Conservation (phyloP, 2,329 filamentous ascomycete species). For the Microdochium bolleyi region DNA sequence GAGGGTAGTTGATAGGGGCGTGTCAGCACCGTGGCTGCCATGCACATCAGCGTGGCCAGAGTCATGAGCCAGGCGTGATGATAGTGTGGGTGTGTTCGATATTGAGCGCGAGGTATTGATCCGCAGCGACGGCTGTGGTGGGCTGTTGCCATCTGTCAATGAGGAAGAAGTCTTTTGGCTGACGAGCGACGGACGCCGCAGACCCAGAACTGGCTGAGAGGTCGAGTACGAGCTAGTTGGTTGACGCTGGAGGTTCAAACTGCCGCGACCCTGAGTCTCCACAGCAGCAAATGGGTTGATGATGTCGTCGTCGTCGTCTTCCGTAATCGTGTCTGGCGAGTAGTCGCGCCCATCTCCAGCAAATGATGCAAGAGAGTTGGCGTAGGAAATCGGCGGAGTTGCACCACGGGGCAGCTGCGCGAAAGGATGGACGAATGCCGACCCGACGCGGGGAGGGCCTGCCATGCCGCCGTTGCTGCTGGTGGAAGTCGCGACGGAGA, state of each 20-base stretch:
- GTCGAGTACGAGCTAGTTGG: constrained; percentile 10
- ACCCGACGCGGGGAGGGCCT: constrained; percentile 26
- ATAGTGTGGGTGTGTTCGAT: constrained; percentile 17
- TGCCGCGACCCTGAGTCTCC: constrained; percentile 9
- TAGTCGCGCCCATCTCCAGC: constrained; percentile 41
- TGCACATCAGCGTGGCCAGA: constrained; percentile 42
- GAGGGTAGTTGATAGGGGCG: constrained; percentile 19
- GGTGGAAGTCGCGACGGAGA: constrained; percentile 45
- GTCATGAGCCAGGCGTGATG: constrained; percentile 31
- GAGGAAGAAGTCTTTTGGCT: constrained; percentile 31
- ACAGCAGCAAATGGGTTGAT: constrained; percentile 1
- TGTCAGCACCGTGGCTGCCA: constrained; percentile 27
- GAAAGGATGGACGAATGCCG: constrained; percentile 53
- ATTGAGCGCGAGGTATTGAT: constrained; percentile 26
- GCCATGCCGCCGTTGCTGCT: constrained; percentile 29
- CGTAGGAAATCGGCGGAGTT: constrained; percentile 51
- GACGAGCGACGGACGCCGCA: constrained; percentile 27
- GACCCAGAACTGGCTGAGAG: constrained; percentile 15
- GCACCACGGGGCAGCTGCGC: constrained; percentile 55
- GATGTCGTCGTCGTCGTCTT: constrained; percentile 35
- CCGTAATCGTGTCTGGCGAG: constrained; percentile 43
- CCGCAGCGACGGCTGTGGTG: constrained; percentile 21
- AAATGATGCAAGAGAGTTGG: constrained; percentile 46
- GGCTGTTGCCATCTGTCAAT: constrained; percentile 23
- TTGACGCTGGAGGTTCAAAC: constrained; percentile 18